These are phyloP conservation scores for Eucalyptus regnans DNA, from an alignment of 345 rosid genomes.

Conservation along the genomic window DNA sequence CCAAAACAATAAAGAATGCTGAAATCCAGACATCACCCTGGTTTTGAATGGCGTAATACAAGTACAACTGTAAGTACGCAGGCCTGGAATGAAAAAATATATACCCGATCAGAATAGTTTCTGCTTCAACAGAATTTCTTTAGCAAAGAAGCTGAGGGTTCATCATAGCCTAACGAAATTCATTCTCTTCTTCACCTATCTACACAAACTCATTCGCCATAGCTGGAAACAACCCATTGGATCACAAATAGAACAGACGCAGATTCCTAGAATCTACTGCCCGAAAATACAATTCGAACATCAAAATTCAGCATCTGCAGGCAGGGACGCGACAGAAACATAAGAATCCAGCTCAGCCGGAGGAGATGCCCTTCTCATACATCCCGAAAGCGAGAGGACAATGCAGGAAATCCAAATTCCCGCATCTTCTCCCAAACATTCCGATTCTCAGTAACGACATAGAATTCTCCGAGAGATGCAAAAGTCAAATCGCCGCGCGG, in stretches of 20 bases:
- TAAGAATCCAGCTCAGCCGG: not conserved
- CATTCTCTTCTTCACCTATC: not conserved
- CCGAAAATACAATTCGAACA: not conserved
- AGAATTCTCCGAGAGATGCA: not conserved
- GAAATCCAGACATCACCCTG: not conserved
- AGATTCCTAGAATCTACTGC: not conserved
- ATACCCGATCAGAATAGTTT: not conserved
- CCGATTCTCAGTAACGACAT: not conserved
- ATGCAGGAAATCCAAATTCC: not conserved
- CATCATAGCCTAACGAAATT: not conserved
- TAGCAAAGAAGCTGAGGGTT: not conserved
- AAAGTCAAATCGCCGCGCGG: not conserved
- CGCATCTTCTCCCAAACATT: not conserved
- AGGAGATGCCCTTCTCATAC: not conserved
- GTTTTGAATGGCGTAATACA: not conserved
- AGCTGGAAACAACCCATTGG: not conserved
- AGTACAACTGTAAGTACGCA: not conserved
- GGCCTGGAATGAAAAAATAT: not conserved
- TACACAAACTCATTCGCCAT: not conserved
- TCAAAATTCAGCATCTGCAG: not conserved
- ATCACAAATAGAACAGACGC: not conserved
- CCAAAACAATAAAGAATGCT: not conserved
- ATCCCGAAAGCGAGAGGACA: not conserved
- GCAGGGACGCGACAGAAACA: not conserved
- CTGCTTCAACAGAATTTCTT: not conserved